Evolutionary conservation across 352 stramenopile species (phyloP).

Genomic region (Globisporangium recalcitrans): DNA sequence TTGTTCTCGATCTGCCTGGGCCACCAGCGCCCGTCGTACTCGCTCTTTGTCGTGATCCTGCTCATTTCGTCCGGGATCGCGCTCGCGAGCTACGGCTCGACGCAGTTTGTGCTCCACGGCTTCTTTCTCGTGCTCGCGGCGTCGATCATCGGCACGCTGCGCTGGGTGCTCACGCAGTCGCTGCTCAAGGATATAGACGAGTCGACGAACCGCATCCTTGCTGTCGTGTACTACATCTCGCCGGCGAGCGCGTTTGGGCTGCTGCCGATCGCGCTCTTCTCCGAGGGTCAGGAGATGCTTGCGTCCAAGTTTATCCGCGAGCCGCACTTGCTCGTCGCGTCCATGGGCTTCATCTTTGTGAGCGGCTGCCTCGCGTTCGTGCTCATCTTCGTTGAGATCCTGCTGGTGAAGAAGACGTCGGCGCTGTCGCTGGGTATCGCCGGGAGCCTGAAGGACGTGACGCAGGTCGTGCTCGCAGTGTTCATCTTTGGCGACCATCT

Average conservation of each 20-base stretch:
- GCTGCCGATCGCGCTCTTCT: conserved; percentile 56
- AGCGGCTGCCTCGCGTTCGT: conserved; percentile 66
- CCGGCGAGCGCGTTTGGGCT: conserved; percentile 63
- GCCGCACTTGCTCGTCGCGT: conserved; percentile 40
- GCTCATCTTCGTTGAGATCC: conserved; percentile 80
- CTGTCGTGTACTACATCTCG: conserved; percentile 83
- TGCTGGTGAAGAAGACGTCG: conserved; percentile 79
- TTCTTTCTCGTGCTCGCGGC: conserved; percentile 69
- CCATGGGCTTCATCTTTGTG: conserved; percentile 58
- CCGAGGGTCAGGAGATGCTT: conserved; percentile 42
- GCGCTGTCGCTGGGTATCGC: conserved; percentile 74
- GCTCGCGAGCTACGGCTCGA: conserved; percentile 68
- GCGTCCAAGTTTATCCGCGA: conserved; percentile 57
- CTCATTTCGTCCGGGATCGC: conserved; percentile 68
- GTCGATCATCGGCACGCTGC: conserved; percentile 64
- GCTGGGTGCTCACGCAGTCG: conserved; percentile 84
- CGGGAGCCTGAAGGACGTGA: conserved; percentile 77
- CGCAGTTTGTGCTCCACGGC: conserved; percentile 66
- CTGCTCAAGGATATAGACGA: conserved; percentile 63
- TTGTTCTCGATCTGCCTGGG: conserved; percentile 76
- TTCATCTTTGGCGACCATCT: conserved; percentile 74
- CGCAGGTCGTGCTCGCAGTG: conserved; percentile 71
- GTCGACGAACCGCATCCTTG: conserved; percentile 55
- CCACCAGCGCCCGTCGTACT: conserved; percentile 55
- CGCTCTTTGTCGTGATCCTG: conserved; percentile 49